Evolutionary conservation across 768 basidiomycete genomes (phyloP), one percentile per base, ranked within the genome.

Genomic region (Suillus fuscotomentosus): DNA sequence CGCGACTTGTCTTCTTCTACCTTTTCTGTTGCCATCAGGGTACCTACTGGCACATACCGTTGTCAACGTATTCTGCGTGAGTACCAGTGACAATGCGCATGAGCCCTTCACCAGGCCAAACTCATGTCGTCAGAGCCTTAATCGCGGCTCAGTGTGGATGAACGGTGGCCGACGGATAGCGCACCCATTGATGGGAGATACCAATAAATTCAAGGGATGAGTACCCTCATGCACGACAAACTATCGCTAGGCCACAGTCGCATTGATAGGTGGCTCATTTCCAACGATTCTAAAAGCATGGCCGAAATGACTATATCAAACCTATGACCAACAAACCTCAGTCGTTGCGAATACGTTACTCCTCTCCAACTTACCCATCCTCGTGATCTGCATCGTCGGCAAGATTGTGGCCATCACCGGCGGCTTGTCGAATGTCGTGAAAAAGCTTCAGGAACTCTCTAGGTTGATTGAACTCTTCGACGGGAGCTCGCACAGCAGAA

Each of bases 21-120:
- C 65, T 59, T 60, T 60, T 39, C 48, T 42, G 31, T 38, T 59
- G 66, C 77, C 77, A 78, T 3, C 48, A 66, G 5, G 56, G 60
- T 22, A 71, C 55, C 65, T 70, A 68, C 48, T 67, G 56, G 43
- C 70, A 70, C 27, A 70, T 69, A 3, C 76, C 76, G 9, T 63
- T 55, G 39, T 72, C 70, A 47, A 78, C 69, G 65, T 77, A 78
- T 60, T 75, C 70, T 20, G 71, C 69, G 64, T 78, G 73, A 13
- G 72, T 72, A 20, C 74, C 74, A 51, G 78, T 64, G 11, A 76
- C 72, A 60, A 79, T 63, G n/a, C 72, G 70, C 24, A 59, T 63
- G 62, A 74, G 75, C 24, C 76, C 72, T 53, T 75, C 75, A 8
- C 68, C 71, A 11, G 61, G 60, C 76, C 76, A 78, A 14, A 53